These are phyloP conservation scores for Citrus maxima DNA, from an alignment of 345 rosid species.

Conservation along the genomic window DNA sequence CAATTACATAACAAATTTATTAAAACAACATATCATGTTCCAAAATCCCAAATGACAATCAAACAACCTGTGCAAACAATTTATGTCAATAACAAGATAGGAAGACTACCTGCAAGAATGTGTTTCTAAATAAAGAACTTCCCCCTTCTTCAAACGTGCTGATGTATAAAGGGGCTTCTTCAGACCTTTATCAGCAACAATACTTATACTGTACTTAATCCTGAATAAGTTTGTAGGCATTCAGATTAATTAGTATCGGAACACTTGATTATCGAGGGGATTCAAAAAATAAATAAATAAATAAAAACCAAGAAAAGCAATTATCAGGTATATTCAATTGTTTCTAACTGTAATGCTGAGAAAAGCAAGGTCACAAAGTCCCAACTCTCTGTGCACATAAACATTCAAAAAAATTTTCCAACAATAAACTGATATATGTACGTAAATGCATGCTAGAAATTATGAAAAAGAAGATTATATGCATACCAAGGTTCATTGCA, in stretches of 20 bases:
- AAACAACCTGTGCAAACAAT: conserved; percentile 11
- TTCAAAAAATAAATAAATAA: not conserved
- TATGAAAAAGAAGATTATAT: conserved; percentile 4
- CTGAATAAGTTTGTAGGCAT: conserved; percentile 34
- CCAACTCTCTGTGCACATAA: not conserved
- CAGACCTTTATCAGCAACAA: conserved; percentile 96
- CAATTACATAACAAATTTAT: not conserved
- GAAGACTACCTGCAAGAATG: conserved; percentile 85
- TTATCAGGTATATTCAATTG: not conserved
- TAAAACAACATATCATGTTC: not conserved
- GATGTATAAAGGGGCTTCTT: conserved; percentile 93
- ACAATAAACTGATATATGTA: not conserved
- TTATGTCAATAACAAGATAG: not conserved
- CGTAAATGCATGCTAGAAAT: not conserved
- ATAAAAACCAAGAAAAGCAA: not conserved
- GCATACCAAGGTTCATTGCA: conserved; percentile 99
- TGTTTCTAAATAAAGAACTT: conserved; percentile 89
- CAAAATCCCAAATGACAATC: not conserved
- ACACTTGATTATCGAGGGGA: not conserved
- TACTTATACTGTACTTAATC: conserved; percentile 95
- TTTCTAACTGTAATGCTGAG: not conserved
- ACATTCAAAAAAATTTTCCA: not conserved
- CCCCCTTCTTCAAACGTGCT: conserved; percentile 98
- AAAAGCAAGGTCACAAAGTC: not conserved
- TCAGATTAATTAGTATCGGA: not conserved